phyloP scores from a whole-genome alignment of 2,329 filamentous ascomycete species.

The Tolypocladium ovalisporum region DNA sequence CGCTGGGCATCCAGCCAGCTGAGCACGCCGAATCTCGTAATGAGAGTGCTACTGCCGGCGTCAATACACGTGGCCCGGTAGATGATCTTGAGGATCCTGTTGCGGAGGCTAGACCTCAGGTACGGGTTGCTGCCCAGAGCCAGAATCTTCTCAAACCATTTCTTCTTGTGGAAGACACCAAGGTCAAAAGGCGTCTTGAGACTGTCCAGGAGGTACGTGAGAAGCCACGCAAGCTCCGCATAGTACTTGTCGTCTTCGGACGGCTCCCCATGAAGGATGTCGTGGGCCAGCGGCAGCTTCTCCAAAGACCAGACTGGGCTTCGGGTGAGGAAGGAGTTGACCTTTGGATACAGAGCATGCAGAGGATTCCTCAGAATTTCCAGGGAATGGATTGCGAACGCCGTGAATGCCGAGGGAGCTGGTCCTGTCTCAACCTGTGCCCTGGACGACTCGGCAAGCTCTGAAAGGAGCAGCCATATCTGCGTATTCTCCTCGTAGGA shows the following conservation, averaged over 20 bases:
- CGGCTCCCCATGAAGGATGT: conserved; percentile 53
- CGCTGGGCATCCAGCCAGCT: conserved; percentile 62
- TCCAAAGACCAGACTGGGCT: conserved; percentile 66
- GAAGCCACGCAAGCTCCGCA: conserved; percentile 63
- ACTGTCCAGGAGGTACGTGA: conserved; percentile 59
- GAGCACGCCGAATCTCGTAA: conserved; percentile 64
- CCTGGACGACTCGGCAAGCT: conserved; percentile 65
- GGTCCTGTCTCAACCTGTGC: conserved; percentile 41
- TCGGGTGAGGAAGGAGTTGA: conserved; percentile 74
- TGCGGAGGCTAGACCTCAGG: conserved; percentile 46
- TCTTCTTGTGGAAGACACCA: conserved; percentile 46
- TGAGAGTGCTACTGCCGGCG: conserved; percentile 67
- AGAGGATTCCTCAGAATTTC: conserved; percentile 64
- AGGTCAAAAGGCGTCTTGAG: conserved; percentile 50
- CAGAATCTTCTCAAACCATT: conserved; percentile 66
- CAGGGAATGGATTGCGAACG: conserved; percentile 63
- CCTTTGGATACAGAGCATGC: conserved; percentile 74
- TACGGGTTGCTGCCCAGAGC: conserved; percentile 58
- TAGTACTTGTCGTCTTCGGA: conserved; percentile 63
- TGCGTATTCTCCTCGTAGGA: conserved; percentile 66
- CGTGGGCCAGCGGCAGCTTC: conserved; percentile 59
- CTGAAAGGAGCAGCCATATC: conserved; percentile 68
- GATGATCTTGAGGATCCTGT: conserved; percentile 49
- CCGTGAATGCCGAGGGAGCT: conserved; percentile 63
- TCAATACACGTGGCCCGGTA: conserved; percentile 57